Conservation (phyloP, 1,284 basidiomycete genomes). For the Filobasidium uniguttulatum region DNA sequence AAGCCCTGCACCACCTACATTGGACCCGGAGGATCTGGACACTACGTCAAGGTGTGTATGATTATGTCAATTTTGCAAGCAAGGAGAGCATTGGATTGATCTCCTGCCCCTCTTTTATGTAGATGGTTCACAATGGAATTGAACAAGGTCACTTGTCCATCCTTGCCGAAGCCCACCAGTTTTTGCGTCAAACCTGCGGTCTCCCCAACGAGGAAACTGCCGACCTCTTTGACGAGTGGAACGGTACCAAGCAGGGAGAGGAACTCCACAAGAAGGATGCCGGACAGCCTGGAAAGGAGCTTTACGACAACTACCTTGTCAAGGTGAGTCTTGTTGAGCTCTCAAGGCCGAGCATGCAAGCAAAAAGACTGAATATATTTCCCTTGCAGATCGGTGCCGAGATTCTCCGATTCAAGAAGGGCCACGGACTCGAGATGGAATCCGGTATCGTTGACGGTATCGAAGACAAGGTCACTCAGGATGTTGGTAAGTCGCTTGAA, state of each 20-base stretch:
- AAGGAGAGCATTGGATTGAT: slow-evolving; percentile 8
- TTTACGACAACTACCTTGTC: slow-evolving; percentile 25
- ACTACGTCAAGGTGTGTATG: slow-evolving; percentile 16
- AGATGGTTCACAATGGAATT: slow-evolving; percentile 29
- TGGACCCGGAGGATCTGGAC: slow-evolving; percentile 28
- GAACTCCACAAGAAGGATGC: slow-evolving; percentile 3
- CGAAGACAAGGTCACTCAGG: slow-evolving; percentile 31
- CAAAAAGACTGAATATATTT: too few relatives aligned
- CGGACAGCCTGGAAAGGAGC: slow-evolving; percentile 4
- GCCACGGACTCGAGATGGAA: slow-evolving; percentile 23
- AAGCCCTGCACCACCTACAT: slow-evolving; percentile 24
- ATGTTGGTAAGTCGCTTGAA: slow-evolving; percentile 21
- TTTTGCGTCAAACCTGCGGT: slow-evolving; percentile 70
- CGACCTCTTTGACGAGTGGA: slow-evolving; percentile 26
- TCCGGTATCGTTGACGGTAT: slow-evolving; percentile 29
- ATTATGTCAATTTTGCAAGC: slow-evolving; percentile 15
- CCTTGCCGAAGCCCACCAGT: slow-evolving; percentile 65
- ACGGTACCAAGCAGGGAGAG: slow-evolving; percentile 14
- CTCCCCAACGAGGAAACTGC: slow-evolving; percentile 43
- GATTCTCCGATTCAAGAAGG: slow-evolving; percentile 25
- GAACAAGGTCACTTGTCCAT: slow-evolving; percentile 29
- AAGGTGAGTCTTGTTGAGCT: slow-evolving; percentile 3
- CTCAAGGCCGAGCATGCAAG: too few relatives aligned
- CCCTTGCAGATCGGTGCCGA: slow-evolving; percentile 21
- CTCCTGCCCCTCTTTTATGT: not conserved